Conservation (phyloP, 345 rosid species). For the Lenwebbia sp. region DNA sequence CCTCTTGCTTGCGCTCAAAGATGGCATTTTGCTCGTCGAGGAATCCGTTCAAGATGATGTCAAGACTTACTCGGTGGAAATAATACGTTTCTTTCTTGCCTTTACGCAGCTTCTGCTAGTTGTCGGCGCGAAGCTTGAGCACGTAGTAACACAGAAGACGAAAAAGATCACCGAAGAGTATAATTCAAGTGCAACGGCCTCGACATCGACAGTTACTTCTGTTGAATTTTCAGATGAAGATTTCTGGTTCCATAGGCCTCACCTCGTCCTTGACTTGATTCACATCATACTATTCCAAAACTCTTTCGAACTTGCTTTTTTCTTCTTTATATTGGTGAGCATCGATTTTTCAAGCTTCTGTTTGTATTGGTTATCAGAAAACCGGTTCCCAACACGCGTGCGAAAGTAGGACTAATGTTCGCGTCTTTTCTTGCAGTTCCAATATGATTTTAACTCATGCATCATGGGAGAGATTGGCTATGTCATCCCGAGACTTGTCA, state of each 20-base stretch:
- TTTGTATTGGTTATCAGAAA: background rate
- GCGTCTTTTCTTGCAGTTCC: slow-evolving; percentile 20
- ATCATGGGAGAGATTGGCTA: slow-evolving; percentile 57
- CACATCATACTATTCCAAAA: slow-evolving; percentile 79
- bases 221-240: slow-evolving; percentile 62
- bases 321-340: slow-evolving; percentile 70
- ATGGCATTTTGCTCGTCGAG: background rate
- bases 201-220: background rate
- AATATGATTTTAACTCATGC: slow-evolving; percentile 66
- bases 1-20: background rate
- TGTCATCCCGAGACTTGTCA: slow-evolving; percentile 51
- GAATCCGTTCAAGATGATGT: background rate
- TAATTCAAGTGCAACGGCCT: slow-evolving; percentile 38
- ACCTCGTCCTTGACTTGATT: slow-evolving; percentile 46
- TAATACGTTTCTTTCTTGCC: background rate
- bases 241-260: slow-evolving; percentile 61
- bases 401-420: background rate
- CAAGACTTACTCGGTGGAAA: background rate
- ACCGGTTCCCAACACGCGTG: rapidly evolving
- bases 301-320: slow-evolving; percentile 69
- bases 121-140: slow-evolving; percentile 68
- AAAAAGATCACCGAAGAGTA: slow-evolving; percentile 52
- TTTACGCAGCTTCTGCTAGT: slow-evolving; percentile 52
- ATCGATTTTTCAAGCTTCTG: background rate
- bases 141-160: slow-evolving; percentile 50